These are phyloP conservation scores for Lachnellula willkommii DNA, from an alignment of 2,329 filamentous ascomycete species.

Conservation along the genomic window DNA sequence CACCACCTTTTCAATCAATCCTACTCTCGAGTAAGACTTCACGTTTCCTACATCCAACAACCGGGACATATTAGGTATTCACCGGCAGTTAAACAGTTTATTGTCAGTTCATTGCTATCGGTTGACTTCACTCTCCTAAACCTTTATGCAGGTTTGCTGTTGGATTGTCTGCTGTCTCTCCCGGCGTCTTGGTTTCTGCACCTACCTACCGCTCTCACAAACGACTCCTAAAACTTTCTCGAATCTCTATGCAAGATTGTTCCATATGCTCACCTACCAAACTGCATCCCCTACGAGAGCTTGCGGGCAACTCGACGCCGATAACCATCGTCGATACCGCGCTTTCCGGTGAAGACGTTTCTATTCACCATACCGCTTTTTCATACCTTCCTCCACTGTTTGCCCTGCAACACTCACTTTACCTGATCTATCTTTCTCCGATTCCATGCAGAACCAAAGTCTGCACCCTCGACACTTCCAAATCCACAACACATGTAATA, in stretches of 20 bases:
- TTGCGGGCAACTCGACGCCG: not conserved
- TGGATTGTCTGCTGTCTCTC: too few species aligned
- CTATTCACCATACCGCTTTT: not conserved
- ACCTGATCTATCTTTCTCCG: not conserved
- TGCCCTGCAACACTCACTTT: not conserved
- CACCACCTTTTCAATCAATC: not conserved
- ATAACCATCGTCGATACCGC: not conserved
- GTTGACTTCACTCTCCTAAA: too few species aligned
- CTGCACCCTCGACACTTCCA: conserved; percentile 9
- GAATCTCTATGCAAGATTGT: not conserved
- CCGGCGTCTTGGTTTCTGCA: not conserved
- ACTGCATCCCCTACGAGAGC: too few species aligned
- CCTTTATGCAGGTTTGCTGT: too few species aligned
- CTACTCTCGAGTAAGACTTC: not conserved
- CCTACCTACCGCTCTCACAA: not conserved
- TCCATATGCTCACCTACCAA: not conserved
- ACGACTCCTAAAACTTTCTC: not conserved
- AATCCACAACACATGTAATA: conserved; percentile 10
- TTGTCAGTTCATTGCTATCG: too few species aligned
- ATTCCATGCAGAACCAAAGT: conserved; percentile 11
- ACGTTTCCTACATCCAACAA: too few species aligned
- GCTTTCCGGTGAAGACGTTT: not conserved
- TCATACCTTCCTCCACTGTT: not conserved
- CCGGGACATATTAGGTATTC: too few species aligned
- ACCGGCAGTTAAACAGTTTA: too few species aligned